phyloP scores from a whole-genome alignment of 139 green algal genomes.

The Desmodesmus armatus region DNA sequence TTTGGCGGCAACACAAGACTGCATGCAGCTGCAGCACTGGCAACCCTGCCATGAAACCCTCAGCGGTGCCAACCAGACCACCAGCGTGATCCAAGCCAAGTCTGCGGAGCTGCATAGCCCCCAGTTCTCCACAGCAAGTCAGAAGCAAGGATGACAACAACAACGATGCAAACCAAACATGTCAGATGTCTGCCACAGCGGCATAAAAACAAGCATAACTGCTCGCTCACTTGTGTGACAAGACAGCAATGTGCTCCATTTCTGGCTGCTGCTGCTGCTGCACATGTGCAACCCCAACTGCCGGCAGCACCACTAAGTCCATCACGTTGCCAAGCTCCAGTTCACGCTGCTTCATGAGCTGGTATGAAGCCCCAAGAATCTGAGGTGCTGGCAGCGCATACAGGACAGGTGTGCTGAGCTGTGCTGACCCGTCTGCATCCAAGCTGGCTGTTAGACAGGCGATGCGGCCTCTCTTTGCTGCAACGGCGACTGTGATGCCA shows the following conservation, averaged over 20 bases:
- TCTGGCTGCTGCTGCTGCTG: conserved; percentile 3
- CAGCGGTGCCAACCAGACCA: no score
- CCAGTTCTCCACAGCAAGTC: no score
- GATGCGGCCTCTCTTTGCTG: neutral
- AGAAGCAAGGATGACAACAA: no score
- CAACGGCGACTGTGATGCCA: conserved; percentile 5
- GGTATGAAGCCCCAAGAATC: neutral
- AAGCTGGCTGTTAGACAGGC: conserved; percentile 16
- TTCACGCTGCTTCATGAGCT: neutral
- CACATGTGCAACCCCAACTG: neutral
- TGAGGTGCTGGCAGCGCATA: conserved; percentile 11
- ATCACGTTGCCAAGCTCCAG: conserved; percentile 8
- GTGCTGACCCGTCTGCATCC: neutral
- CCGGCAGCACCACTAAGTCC: neutral
- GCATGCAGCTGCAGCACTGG: no score
- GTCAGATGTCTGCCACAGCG: no score
- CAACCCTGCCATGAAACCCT: no score
- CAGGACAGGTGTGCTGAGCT: conserved; percentile 2
- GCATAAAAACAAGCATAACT: no score
- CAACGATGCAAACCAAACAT: no score
- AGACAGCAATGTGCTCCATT: conserved; percentile 22
- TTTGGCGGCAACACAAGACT: no score
- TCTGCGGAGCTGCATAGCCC: no score
- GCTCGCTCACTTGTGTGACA: conserved; percentile 22
- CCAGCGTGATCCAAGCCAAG: no score